A percentile compares a stretch with the other conserved stretches of the same genome.
Evolutionary conservation across 306 rosid species (phyloP).

Genomic region (Canavalia ensiformis): DNA sequence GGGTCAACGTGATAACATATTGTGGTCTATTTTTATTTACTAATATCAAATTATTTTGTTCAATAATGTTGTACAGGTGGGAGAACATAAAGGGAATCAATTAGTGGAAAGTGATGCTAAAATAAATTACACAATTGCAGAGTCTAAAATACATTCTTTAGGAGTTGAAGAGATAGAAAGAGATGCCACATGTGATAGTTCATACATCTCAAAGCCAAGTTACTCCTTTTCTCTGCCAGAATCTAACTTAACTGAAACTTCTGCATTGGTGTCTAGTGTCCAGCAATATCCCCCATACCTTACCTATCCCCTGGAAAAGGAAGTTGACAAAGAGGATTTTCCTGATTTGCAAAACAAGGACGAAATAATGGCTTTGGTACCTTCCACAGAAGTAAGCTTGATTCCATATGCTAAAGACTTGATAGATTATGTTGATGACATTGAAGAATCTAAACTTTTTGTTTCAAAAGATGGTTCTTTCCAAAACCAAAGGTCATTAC

Average conservation of each 20-base stretch:
- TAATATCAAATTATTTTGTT: slow-evolving; percentile 1
- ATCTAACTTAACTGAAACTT: slow-evolving; percentile 28
- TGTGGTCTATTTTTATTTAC: background rate
- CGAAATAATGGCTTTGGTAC: slow-evolving; percentile 28
- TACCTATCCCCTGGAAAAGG: slow-evolving; percentile 38
- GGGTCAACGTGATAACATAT: background rate
- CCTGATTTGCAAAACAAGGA: slow-evolving; percentile 27
- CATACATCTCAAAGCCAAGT: slow-evolving; percentile 28
- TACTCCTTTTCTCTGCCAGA: slow-evolving; percentile 26
- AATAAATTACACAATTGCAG: slow-evolving; percentile 40
- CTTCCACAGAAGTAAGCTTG: slow-evolving; percentile 52
- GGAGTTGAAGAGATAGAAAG: slow-evolving; percentile 46
- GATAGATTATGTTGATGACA: slow-evolving; percentile 61
- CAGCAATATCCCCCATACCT: slow-evolving; percentile 49
- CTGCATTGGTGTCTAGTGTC: slow-evolving; percentile 42
- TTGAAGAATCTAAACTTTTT: slow-evolving; percentile 59
- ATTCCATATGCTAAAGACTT: slow-evolving; percentile 46
- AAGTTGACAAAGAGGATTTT: slow-evolving; percentile 25
- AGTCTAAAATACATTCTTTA: slow-evolving; percentile 46
- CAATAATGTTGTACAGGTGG: slow-evolving; percentile 46
- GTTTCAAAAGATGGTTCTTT: slow-evolving; percentile 44
- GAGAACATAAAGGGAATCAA: slow-evolving; percentile 51
- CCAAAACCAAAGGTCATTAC: slow-evolving; percentile 64
- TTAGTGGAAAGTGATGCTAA: slow-evolving; percentile 39
- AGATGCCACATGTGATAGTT: slow-evolving; percentile 35